Conservation (phyloP, 73 alveolate genomes). For the Tetrahymena borealis region DNA sequence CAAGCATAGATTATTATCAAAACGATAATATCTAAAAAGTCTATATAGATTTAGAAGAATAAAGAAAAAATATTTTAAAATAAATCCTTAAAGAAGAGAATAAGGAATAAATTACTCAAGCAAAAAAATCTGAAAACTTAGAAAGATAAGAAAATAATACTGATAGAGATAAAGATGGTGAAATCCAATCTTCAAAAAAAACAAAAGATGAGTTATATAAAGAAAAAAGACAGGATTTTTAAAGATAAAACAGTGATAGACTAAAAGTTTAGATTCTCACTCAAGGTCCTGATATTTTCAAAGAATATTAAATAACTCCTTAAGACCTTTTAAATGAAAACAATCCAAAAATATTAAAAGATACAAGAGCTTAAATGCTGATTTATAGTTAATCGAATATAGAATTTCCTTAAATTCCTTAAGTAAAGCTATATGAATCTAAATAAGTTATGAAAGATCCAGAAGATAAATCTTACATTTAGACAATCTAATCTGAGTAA, state of each 20-base stretch:
- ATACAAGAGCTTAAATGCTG: neutral
- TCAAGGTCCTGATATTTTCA: neutral
- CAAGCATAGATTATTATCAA: too few relatives aligned
- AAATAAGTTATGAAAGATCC: neutral
- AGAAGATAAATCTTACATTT: too few relatives aligned
- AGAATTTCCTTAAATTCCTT: neutral
- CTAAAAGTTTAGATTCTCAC: neutral
- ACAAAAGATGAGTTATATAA: neutral
- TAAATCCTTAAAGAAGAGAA: too few relatives aligned
- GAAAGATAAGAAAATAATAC: too few relatives aligned
- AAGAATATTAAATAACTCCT: neutral
- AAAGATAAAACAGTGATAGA: neutral
- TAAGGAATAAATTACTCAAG: too few relatives aligned
- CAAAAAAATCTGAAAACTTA: too few relatives aligned
- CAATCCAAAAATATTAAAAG: neutral
- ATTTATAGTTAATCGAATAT: neutral
- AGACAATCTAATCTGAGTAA: too few relatives aligned
- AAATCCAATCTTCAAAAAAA: too few relatives aligned
- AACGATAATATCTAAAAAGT: too few relatives aligned
- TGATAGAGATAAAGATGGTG: too few relatives aligned
- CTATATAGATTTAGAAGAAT: too few relatives aligned
- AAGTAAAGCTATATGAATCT: neutral
- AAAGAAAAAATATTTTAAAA: too few relatives aligned
- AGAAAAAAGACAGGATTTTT: neutral
- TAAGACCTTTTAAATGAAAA: neutral